These are phyloP conservation scores for Ganoderma lingzhi DNA, from an alignment of 1,284 basidiomycete genomes.

Conservation along the genomic window DNA sequence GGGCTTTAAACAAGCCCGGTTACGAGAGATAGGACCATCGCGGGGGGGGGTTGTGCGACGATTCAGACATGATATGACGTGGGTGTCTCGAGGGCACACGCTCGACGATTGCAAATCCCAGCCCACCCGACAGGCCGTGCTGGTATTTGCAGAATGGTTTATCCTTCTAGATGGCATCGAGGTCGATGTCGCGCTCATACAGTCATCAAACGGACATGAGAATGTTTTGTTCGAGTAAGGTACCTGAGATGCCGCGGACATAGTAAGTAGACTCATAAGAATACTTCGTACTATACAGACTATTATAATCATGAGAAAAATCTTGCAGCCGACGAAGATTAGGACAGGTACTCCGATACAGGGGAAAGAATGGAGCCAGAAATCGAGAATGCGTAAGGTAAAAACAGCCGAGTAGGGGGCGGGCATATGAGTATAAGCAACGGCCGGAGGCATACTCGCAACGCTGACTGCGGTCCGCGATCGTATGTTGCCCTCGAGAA, in stretches of 20 bases:
- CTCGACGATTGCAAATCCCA: background rate
- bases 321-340: background rate
- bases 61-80: background rate
- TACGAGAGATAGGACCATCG: conserved; percentile 4
- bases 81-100: background rate
- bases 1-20: background rate
- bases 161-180: background rate
- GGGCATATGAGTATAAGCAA: background rate
- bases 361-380: background rate
- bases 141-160: background rate
- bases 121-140: background rate
- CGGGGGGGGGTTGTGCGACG: conserved; percentile 5
- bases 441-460: background rate
- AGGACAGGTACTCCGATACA: conserved; percentile 5
- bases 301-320: background rate
- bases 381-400: background rate
- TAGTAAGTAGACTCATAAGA: background rate
- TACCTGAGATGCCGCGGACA: conserved; percentile 3
- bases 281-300: conserved; percentile 2
- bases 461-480: background rate
- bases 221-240: background rate
- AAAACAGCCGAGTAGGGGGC: background rate
- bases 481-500: conserved; percentile 1
- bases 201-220: background rate
- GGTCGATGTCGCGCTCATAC: background rate